These are phyloP conservation scores for Glomus cerebriforme DNA, from an alignment of 192 early-diverging fungal genomes.

Conservation along the genomic window DNA sequence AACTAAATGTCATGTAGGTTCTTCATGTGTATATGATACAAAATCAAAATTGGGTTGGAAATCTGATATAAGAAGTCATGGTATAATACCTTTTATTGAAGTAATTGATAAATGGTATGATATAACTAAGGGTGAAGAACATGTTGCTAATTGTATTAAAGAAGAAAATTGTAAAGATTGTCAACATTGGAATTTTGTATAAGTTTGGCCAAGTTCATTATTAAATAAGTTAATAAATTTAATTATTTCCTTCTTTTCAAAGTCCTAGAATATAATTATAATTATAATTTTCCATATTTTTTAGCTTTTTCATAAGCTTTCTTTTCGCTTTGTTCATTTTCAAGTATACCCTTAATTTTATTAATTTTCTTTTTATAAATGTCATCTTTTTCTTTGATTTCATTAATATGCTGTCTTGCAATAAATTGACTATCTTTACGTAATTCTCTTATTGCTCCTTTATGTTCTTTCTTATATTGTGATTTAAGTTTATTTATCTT, in stretches of 20 bases:
- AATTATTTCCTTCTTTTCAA: no score
- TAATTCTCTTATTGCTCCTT: constrained; percentile 93
- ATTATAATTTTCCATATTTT: constrained; percentile 49
- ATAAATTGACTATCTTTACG: constrained; percentile 93
- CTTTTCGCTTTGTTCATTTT: constrained; percentile 79
- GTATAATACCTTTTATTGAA: constrained; percentile 78
- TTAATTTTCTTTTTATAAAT: constrained; percentile 91
- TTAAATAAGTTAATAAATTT: no score
- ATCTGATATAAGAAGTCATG: constrained; percentile 74
- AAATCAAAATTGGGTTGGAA: constrained; percentile 65
- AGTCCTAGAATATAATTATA: no score
- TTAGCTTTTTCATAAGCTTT: constrained; percentile 68
- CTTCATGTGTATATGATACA: constrained; percentile 67
- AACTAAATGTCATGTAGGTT: constrained; percentile 82
- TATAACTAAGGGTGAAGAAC: constrained; percentile 27
- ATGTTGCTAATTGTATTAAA: constrained; percentile 36
- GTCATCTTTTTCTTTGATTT: constrained; percentile 76
- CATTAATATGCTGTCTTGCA: constrained; percentile 66
- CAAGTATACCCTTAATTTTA: constrained; percentile 82
- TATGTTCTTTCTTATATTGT: constrained; percentile 90
- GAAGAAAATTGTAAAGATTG: constrained; percentile 75
- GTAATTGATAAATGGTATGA: constrained; percentile 47
- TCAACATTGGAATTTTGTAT: constrained; percentile 70
- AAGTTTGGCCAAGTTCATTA: constrained; percentile 12
- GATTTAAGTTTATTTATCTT: constrained; percentile 75